Base-by-base conservation (phyloP, 176 grass and related monocot species). In the Oryza brachyantha region DNA sequence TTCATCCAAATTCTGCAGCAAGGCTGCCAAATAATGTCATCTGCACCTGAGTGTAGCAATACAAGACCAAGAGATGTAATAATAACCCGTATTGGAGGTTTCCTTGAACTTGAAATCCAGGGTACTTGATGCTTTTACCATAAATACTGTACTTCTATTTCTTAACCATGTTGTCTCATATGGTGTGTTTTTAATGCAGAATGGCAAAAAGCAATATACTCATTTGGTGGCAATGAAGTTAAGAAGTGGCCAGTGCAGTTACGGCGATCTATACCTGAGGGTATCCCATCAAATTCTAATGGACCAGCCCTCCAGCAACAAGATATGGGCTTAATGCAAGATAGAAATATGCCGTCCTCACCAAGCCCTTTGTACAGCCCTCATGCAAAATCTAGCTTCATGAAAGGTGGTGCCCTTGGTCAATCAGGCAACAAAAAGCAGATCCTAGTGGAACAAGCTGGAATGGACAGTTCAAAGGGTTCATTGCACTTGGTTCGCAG, bases 21-120 rank as follows among this genome's bases (percentile, higher is more conserved):
- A 59, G 96, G 88, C 28, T 99, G 96, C 86, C 96, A 95, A 77
- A 93, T 99, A 90, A 83, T 93, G 78, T 82, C 87, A 2, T 94
- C 83, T 81, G 90, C 92, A 86, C 81, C 84, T 67, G 88, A 95
- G 61, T 75, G 70, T 10, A 83, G 61, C 85, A 87, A 83, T 84
- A 82, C 66, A 38, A 88, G 59, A 77, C 79, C 96, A 50, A 93
- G 92, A 66, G 96, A 99, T 84, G 68, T 99, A 55, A 81, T 95
- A 75, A 99, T 99, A 72, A 87, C 96, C 72, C 87, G 90, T 16
- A 84, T 91, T 38, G 96, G 96, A 70, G 86, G 88, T 70, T 99
- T 99, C 75, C 91, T 99, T 66, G 92, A 99, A 87, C 96, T 99
- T 87, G 96, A 99, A 89, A 93, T 91, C 74, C 96, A 93, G 92